Percentiles rank a stretch among this genome's conserved stretches.
These are phyloP conservation scores for Ceratobasidium sp. DNA, from an alignment of 1,284 basidiomycete species.

Conservation along the genomic window DNA sequence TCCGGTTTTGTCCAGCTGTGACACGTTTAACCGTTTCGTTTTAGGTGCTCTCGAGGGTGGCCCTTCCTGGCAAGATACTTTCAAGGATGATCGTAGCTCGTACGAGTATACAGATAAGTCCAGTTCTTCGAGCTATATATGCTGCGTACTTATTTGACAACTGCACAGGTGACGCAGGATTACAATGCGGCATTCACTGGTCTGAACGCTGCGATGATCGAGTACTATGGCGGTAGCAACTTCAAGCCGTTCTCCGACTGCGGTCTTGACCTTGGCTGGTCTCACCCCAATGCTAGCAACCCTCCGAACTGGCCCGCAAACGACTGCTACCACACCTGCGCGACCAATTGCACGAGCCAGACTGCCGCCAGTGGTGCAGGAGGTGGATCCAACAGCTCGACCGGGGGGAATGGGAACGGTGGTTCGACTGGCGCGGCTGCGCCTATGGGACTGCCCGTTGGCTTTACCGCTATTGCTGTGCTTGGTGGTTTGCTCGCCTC, in stretches of 20 bases:
- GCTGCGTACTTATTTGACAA: conserved; percentile 18
- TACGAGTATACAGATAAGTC: conserved; percentile 49
- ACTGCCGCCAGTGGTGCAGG: conserved; percentile 14
- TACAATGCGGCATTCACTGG: conserved; percentile 49
- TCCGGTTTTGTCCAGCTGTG: too few relatives aligned
- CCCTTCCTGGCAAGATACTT: conserved; percentile 47
- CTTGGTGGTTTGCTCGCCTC: conserved; percentile 20
- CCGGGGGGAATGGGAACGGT: conserved; percentile 6
- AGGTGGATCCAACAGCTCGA: background rate
- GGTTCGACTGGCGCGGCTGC: conserved; percentile 3
- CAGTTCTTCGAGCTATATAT: background rate
- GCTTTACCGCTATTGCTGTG: background rate
- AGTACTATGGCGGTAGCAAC: conserved; percentile 39
- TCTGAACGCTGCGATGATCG: conserved; percentile 47
- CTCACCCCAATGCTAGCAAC: conserved; percentile 47
- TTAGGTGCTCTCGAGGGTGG: conserved; percentile 47
- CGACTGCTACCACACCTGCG: conserved; percentile 48
- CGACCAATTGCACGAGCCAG: conserved; percentile 14
- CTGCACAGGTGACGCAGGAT: conserved; percentile 49
- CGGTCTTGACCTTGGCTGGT: conserved; percentile 48
- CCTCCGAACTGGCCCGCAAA: conserved; percentile 45
- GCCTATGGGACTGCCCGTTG: background rate
- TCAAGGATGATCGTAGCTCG: conserved; percentile 45
- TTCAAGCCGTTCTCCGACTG: conserved; percentile 49
- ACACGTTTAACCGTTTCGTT: background rate